Conservation (phyloP, 2,329 filamentous ascomycete genomes). For the Trichoderma oligosporum region DNA sequence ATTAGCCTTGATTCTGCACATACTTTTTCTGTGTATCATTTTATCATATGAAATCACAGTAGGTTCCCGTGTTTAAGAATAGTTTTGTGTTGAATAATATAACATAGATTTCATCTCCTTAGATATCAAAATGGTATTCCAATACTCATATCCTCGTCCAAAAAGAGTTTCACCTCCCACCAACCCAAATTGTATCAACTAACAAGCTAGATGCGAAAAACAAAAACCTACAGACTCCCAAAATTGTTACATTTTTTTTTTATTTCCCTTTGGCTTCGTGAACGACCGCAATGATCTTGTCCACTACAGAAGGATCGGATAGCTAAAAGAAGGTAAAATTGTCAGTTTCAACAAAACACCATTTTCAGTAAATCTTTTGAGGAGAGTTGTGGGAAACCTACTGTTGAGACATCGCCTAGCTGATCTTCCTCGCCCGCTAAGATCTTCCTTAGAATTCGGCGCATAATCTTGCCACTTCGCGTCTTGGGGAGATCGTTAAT, state of each 20-base stretch:
- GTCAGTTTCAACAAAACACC: conserved; percentile 17
- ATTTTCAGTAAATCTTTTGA: not conserved
- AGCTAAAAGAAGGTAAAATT: conserved; percentile 49
- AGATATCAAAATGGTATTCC: conserved; percentile 15
- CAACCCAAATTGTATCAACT: conserved; percentile 13
- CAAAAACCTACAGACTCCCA: conserved; percentile 7
- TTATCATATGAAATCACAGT: not conserved
- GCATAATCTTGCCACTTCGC: conserved; percentile 97
- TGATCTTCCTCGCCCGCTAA: conserved; percentile 95
- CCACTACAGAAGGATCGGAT: conserved; percentile 83
- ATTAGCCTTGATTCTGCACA: too few species aligned
- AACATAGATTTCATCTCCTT: not conserved
- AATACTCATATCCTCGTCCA: conserved; percentile 8
- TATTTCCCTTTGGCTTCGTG: conserved; percentile 58
- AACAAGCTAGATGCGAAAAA: conserved; percentile 13
- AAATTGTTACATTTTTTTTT: conserved; percentile 19
- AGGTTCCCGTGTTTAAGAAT: not conserved
- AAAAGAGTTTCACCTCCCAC: not conserved
- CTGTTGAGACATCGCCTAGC: conserved; percentile 86
- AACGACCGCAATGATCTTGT: conserved; percentile 81
- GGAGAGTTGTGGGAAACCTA: conserved; percentile 45
- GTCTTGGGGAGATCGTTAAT: conserved; percentile 97
- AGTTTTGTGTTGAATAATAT: too few species aligned
- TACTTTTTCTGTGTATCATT: not conserved
- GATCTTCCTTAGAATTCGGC: conserved; percentile 94